Percentiles rank a stretch among this genome's conserved stretches.
phyloP scores from a whole-genome alignment of 768 basidiomycete genomes.

The Xerocomellus chrysenteron region DNA sequence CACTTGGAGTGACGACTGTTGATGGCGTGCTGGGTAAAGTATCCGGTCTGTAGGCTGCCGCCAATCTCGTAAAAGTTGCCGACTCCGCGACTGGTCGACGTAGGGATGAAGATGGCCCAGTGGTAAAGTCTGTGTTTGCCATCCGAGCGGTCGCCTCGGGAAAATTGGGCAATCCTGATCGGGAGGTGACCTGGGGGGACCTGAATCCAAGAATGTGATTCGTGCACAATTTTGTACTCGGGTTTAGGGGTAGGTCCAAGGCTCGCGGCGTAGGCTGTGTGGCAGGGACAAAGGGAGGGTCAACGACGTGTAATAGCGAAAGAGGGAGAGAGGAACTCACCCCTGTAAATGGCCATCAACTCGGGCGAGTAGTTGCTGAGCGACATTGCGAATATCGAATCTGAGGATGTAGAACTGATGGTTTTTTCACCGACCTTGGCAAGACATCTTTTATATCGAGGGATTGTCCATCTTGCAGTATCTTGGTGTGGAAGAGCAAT shows the following conservation, averaged over 20 bases:
- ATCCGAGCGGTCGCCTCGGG: background rate
- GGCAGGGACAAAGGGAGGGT: background rate
- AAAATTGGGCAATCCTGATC: slow-evolving; percentile 6
- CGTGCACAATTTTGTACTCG: slow-evolving; percentile 12
- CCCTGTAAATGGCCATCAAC: slow-evolving; percentile 3
- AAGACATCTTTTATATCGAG: slow-evolving; percentile 6
- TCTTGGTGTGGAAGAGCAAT: background rate
- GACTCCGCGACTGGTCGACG: background rate
- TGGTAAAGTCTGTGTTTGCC: background rate
- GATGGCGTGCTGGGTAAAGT: background rate
- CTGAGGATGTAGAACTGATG: background rate
- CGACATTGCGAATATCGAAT: slow-evolving; percentile 4
- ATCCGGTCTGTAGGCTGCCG: background rate
- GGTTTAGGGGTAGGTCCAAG: background rate
- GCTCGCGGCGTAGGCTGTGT: slow-evolving; percentile 8
- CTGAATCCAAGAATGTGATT: background rate
- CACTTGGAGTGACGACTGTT: background rate
- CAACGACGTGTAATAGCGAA: background rate
- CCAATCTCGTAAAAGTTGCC: slow-evolving; percentile 11
- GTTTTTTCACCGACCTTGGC: background rate
- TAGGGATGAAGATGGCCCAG: slow-evolving; percentile 10
- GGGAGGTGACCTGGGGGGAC: slow-evolving; percentile 6
- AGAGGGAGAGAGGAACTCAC: background rate
- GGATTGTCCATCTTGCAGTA: background rate
- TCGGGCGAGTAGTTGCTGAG: slow-evolving; percentile 4